Evolutionary conservation across 345 rosid genomes (phyloP), one percentile per base, ranked within the genome.

Genomic region (Sonneratia caseolaris): DNA sequence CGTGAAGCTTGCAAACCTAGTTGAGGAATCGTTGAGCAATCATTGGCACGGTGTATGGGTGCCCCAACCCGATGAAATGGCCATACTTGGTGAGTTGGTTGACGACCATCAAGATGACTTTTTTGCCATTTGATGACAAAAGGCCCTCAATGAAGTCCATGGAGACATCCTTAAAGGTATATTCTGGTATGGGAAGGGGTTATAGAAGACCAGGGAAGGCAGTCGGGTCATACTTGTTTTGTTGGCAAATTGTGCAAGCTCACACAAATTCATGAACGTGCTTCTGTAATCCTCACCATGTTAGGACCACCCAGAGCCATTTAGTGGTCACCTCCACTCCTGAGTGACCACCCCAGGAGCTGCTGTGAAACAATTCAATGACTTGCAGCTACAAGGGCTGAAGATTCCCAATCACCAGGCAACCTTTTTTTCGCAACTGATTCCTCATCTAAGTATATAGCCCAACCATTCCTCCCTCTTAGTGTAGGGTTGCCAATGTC

Each of bases 81-180:
- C 12, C 70, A 64, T 37, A 72, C 14, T 72, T 64, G 1, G 47
- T 9, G 18, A 72, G 35, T 3, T 61, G 38, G 22, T 72, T 62
- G 1, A 72, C 75, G 4, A 72, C 66, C 16, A 72, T 70, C 4
- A 64, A 18, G 0, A 72, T 22, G 5, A 64, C 43, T 0, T 27
- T 27, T 16, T 42, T 64, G 3, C 64, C 70, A 0, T 64, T 1
- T 0, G 70, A 72, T 0, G 13, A 10, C 1, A 27, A 35, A 3
- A 70, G 43, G 3, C 73, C 73, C 0, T 51, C n/a, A 0, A 70
- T 70, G 14, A 70, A 70, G 8, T 55, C 73, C 64, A 70, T 70
- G 3, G 32, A 51, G 7, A 35, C 5, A 0, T 70, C 65, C 0
- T 16, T 2, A 61, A 61, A 70, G 0, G 27, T 9, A 5, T 19